These are phyloP conservation scores for Alternaria sp. DNA, from an alignment of 2,329 filamentous ascomycete genomes.

Conservation along the genomic window DNA sequence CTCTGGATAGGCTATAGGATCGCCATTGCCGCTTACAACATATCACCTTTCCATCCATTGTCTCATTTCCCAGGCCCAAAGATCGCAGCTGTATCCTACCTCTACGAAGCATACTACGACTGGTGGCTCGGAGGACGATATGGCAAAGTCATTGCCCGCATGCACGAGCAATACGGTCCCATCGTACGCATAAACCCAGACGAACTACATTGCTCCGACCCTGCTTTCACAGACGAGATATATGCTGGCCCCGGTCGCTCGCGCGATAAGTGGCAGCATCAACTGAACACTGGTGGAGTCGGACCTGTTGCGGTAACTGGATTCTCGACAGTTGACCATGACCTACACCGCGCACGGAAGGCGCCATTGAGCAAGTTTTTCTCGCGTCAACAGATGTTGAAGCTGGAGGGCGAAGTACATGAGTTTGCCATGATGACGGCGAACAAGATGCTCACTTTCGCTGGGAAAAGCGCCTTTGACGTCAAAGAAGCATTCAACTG, in stretches of 20 bases:
- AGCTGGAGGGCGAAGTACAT: slow-evolving; percentile 33
- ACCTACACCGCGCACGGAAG: slow-evolving; percentile 44
- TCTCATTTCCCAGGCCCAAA: slow-evolving; percentile 40
- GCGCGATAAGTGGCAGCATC: slow-evolving; percentile 36
- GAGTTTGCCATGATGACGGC: slow-evolving; percentile 27
- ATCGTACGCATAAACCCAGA: slow-evolving; percentile 43
- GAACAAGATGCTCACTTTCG: slow-evolving; percentile 29
- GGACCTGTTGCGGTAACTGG: slow-evolving; percentile 38
- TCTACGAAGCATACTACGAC: slow-evolving; percentile 43
- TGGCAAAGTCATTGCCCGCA: slow-evolving; percentile 43
- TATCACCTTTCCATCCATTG: slow-evolving; percentile 36
- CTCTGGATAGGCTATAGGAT: slow-evolving; percentile 31
- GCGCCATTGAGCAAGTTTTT: slow-evolving; percentile 49
- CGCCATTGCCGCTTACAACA: slow-evolving; percentile 32
- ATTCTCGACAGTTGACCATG: slow-evolving; percentile 39
- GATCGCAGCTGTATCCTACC: slow-evolving; percentile 37
- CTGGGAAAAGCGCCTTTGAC: slow-evolving; percentile 32
- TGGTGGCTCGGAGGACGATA: slow-evolving; percentile 42
- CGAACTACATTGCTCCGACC: slow-evolving; percentile 45
- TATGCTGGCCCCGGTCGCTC: slow-evolving; percentile 38
- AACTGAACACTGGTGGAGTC: slow-evolving; percentile 35
- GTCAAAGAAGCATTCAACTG: slow-evolving; percentile 41
- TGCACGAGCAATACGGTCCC: slow-evolving; percentile 46
- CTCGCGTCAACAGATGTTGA: slow-evolving; percentile 42
- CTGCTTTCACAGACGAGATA: slow-evolving; percentile 44